Conservation (phyloP, 805 yeast species). For the Suhomyces sp. region DNA sequence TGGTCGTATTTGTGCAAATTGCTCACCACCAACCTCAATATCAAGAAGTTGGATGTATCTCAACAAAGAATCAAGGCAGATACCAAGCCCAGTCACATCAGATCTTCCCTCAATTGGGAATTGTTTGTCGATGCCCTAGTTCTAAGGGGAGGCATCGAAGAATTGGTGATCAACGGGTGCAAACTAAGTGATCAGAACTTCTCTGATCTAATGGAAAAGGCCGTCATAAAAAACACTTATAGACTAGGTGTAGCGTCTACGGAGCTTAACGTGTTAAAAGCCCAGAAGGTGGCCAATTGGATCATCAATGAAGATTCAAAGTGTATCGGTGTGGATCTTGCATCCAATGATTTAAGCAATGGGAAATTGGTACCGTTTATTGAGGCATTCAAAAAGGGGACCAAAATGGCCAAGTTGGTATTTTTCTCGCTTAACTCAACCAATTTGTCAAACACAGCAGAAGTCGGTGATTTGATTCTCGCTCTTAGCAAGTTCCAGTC, state of each 20-base stretch:
- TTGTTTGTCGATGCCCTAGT: constrained; percentile 43
- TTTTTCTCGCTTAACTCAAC: constrained; percentile 56
- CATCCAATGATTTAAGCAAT: constrained; percentile 48
- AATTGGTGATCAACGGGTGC: constrained; percentile 57
- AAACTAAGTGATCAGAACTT: constrained; percentile 44
- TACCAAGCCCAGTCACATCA: constrained; percentile 31
- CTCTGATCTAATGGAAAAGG: constrained; percentile 37
- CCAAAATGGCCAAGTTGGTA: constrained; percentile 32
- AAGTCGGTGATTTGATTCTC: constrained; percentile 33
- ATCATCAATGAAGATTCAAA: constrained; percentile 40
- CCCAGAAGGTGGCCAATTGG: constrained; percentile 47
- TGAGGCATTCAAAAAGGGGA: constrained; percentile 33
- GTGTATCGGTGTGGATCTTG: constrained; percentile 56
- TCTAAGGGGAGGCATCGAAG: constrained; percentile 52
- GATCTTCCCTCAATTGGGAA: constrained; percentile 55
- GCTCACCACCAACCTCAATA: constrained; percentile 37
- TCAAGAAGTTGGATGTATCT: constrained; percentile 53
- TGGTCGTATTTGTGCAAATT: constrained; percentile 53
- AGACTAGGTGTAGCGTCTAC: constrained; percentile 54
- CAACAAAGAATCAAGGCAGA: constrained; percentile 53
- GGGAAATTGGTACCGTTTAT: constrained; percentile 49
- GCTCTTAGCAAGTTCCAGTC: constrained; percentile 37
- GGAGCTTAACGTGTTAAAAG: constrained; percentile 43
- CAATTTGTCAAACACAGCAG: constrained; percentile 40
- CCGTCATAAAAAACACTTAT: constrained; percentile 42